Percentiles rank a stretch among this genome's conserved stretches.
Conservation (phyloP, 2,329 filamentous ascomycete genomes). For the Xylariaceae sp. region DNA sequence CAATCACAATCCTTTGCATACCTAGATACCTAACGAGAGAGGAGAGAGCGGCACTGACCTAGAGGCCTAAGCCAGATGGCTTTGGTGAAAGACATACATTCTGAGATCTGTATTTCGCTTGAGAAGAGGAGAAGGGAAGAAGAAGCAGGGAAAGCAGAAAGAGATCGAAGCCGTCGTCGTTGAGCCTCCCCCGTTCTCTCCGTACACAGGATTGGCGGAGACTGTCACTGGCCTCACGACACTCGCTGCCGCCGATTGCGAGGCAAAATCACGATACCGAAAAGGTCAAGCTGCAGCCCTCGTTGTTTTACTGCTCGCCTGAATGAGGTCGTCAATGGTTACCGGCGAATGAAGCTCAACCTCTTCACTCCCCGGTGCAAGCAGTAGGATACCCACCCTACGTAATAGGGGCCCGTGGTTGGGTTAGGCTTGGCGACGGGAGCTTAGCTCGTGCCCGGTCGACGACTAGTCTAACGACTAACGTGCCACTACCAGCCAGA, state of each 20-base stretch:
- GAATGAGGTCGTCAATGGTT: conserved; percentile 15
- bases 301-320: neutral
- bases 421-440: conserved; percentile 17
- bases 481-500: conserved; percentile 11
- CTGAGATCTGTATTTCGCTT: too few relatives aligned
- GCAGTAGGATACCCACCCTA: conserved; percentile 19
- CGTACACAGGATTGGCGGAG: neutral
- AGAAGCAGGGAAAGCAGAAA: neutral
- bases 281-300: too few relatives aligned
- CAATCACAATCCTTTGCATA: too few relatives aligned
- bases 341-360: conserved; percentile 23
- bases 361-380: conserved; percentile 20
- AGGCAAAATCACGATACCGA: neutral
- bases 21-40: too few relatives aligned
- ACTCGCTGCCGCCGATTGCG: neutral
- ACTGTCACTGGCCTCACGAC: neutral
- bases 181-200: neutral
- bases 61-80: too few relatives aligned
- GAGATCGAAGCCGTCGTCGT: neutral
- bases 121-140: neutral
- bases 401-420: neutral
- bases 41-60: too few relatives aligned
- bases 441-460: conserved; percentile 21
- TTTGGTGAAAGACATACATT: too few relatives aligned
- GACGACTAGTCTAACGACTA: conserved; percentile 6